A percentile compares a stretch with the other conserved stretches of the same genome.
These are phyloP conservation scores for Cercospora zeae-maydis DNA, from an alignment of 2,329 filamentous ascomycete genomes.

Conservation along the genomic window DNA sequence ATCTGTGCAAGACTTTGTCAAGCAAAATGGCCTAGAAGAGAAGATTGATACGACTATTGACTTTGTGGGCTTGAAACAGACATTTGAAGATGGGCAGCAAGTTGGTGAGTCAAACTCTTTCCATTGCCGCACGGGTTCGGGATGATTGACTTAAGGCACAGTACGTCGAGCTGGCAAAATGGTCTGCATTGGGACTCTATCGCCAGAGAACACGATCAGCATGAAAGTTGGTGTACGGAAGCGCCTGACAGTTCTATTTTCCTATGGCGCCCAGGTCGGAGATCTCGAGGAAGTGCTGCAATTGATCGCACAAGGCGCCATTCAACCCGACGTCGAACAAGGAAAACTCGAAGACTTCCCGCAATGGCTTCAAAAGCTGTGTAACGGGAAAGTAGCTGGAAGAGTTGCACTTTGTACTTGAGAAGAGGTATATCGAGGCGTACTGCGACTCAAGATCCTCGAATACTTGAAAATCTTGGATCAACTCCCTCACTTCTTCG, in stretches of 20 bases:
- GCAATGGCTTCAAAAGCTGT: not conserved
- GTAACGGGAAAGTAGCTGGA: not conserved
- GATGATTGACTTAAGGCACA: not conserved
- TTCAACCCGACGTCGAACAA: not conserved
- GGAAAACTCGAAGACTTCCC: not conserved
- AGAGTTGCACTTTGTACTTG: not conserved
- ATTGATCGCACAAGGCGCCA: not conserved
- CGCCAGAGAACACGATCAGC: not conserved
- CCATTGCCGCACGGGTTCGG: too few species aligned
- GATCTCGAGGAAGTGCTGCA: not conserved
- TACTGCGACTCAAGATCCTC: not conserved
- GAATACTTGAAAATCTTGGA: too few species aligned
- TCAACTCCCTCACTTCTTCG: too few species aligned
- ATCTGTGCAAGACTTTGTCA: not conserved
- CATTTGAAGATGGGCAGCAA: slow-evolving; percentile 38
- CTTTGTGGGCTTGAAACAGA: slow-evolving; percentile 34
- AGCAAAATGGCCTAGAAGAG: not conserved
- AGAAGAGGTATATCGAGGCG: not conserved
- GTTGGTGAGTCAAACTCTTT: slow-evolving; percentile 30
- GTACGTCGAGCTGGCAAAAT: not conserved
- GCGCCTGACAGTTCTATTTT: not conserved
- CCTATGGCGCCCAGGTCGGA: not conserved
- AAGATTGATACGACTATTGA: slow-evolving; percentile 20
- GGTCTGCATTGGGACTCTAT: not conserved
- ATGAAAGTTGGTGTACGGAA: not conserved